Evolutionary conservation across 2,329 filamentous ascomycete species (phyloP), one percentile per base, ranked within the genome.

Genomic region (Colletotrichum falcatum): DNA sequence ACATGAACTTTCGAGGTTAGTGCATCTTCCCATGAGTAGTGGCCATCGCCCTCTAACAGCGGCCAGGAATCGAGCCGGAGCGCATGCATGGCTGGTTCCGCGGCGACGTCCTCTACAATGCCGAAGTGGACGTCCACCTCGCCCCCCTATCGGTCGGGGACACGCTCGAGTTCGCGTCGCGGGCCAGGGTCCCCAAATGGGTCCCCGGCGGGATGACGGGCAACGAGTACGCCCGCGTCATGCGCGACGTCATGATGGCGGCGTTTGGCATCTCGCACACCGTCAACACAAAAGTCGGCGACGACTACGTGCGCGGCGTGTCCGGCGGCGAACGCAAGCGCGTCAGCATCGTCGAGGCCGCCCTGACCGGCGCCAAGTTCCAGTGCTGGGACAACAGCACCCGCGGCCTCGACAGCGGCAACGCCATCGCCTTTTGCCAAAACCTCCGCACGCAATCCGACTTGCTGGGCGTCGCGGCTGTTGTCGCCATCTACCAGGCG

Each of bases 41-140:
- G n/a, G n/a, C n/a, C n/a, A n/a, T n/a, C n/a, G n/a, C n/a, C n/a
- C n/a, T n/a, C n/a, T n/a, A n/a, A n/a, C n/a, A n/a, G n/a, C n/a
- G n/a, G n/a, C n/a, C n/a, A n/a, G n/a, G n/a, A n/a, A n/a, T n/a
- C n/a, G n/a, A n/a, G n/a, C n/a, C n/a, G n/a, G n/a, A n/a, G n/a
- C n/a, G n/a, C n/a, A n/a, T n/a, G n/a, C n/a, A n/a, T n/a, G n/a
- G n/a, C n/a, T n/a, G n/a, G n/a, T n/a, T n/a, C n/a, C n/a, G 71
- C 88, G 89, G 90, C 59, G 89, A 92, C 75, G 88, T 88, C 53
- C 91, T 91, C 74, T 92, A 91, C 78, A 90, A 88, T 0, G 88
- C 89, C 44, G 89, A 91, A 77, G 88, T 89, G 28, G 90, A 92
- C 75, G 86, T 88, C 8, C 88, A 90, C 76, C 90, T 90, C 73